Evolutionary conservation across 306 rosid genomes (phyloP).

Genomic region (Vigna reflexopilosa): DNA sequence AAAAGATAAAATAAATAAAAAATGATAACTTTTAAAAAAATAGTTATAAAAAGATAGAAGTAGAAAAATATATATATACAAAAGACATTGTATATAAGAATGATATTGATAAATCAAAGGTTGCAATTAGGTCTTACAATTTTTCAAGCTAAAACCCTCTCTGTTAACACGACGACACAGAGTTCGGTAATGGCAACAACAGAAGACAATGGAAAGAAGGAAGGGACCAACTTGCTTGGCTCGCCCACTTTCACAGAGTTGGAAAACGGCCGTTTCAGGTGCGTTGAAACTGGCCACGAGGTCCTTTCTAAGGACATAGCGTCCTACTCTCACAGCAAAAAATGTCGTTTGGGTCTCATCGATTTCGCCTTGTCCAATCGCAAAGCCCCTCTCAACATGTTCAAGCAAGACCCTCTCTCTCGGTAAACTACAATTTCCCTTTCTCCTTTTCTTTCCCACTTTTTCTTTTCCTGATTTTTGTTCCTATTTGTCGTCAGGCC

Average conservation of each 20-base stretch:
- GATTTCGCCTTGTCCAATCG: conserved; percentile 65
- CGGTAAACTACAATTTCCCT: conserved; percentile 49
- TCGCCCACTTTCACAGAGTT: conserved; percentile 75
- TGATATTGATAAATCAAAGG: no score
- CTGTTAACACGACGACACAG: no score
- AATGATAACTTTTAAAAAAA: no score
- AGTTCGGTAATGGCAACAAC: conserved; percentile 26
- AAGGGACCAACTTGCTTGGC: conserved; percentile 76
- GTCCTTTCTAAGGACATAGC: conserved; percentile 67
- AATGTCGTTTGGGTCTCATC: conserved; percentile 90
- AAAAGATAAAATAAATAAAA: no score
- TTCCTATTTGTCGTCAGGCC: background rate
- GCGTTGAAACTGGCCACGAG: conserved; percentile 89
- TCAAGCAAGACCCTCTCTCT: conserved; percentile 78
- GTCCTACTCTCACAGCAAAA: conserved; percentile 74
- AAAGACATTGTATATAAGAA: no score
- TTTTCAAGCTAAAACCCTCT: no score
- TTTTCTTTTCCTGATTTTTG: background rate
- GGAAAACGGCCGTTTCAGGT: conserved; percentile 78
- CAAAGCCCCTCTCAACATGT: conserved; percentile 83
- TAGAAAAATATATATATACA: no score
- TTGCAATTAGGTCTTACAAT: no score
- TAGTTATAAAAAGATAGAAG: no score
- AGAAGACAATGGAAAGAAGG: conserved; percentile 56
- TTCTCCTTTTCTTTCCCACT: background rate